Conservation (phyloP, 1,284 basidiomycete genomes). For the Cystobasidium sp. region DNA sequence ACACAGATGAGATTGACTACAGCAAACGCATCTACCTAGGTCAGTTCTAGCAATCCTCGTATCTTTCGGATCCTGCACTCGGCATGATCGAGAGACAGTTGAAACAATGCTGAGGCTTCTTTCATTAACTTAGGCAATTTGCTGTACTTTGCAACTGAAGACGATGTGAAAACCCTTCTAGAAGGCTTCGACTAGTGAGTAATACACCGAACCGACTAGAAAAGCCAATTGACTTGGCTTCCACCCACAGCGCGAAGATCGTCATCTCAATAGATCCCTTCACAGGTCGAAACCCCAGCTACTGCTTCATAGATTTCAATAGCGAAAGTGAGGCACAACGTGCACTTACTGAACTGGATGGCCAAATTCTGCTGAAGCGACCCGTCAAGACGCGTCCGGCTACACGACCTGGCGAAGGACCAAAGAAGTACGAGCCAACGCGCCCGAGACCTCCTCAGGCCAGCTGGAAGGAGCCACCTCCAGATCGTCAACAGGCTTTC, state of each 20-base stretch:
- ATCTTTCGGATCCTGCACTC: neutral
- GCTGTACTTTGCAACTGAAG: constrained; percentile 27
- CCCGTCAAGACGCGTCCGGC: constrained; percentile 31
- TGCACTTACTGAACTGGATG: constrained; percentile 17
- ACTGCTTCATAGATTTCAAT: constrained; percentile 29
- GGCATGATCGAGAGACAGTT: constrained; percentile 1
- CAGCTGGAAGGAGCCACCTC: neutral
- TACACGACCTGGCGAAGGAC: neutral
- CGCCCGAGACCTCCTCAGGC: constrained; percentile 5
- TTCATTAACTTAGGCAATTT: constrained; percentile 14
- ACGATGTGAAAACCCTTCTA: constrained; percentile 16
- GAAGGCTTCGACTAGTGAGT: constrained; percentile 24
- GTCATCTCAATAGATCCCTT: constrained; percentile 30
- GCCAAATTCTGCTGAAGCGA: constrained; percentile 11
- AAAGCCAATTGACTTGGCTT: neutral
- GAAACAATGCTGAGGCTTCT: neutral
- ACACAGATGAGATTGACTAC: constrained; percentile 1
- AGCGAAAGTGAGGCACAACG: constrained; percentile 12
- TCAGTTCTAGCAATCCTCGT: neutral
- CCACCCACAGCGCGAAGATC: constrained; percentile 5
- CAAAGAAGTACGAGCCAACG: constrained; percentile 14
- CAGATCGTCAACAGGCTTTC: neutral
- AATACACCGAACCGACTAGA: neutral
- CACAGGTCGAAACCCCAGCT: constrained; percentile 27
- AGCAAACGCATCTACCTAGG: constrained; percentile 32